Conservation (phyloP, 306 rosid species). For the Spatholobus suberectus region DNA sequence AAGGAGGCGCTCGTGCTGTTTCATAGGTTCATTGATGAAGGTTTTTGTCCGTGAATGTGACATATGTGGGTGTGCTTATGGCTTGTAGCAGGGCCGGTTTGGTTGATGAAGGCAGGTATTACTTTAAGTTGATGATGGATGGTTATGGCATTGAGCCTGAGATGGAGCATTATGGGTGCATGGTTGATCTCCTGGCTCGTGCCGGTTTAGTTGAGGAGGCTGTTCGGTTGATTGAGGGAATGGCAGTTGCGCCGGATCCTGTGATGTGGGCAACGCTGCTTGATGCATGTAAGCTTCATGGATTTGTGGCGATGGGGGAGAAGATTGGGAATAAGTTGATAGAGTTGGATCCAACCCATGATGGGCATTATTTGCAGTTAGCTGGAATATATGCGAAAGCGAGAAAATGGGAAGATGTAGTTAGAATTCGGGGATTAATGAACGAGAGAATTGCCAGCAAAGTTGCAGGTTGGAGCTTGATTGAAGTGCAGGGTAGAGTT, state of each 20-base stretch:
- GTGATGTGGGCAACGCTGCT: constrained; percentile 80
- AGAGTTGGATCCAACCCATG: constrained; percentile 72
- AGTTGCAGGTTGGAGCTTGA: constrained; percentile 84
- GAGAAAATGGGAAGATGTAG: constrained; percentile 84
- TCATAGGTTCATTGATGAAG: constrained; percentile 55
- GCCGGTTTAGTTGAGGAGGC: constrained; percentile 75
- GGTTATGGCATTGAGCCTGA: constrained; percentile 63
- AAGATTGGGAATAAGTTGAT: constrained; percentile 73
- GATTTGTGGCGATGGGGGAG: constrained; percentile 69
- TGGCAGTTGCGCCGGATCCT: constrained; percentile 65
- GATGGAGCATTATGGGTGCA: constrained; percentile 92
- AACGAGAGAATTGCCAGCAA: constrained; percentile 50
- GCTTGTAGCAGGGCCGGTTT: constrained; percentile 82
- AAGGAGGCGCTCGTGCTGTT: constrained; percentile 65
- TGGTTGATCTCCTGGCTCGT: constrained; percentile 82
- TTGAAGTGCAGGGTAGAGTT: constrained; percentile 72
- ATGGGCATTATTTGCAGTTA: constrained; percentile 84
- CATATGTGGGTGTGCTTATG: constrained; percentile 74
- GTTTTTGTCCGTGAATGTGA: constrained; percentile 66
- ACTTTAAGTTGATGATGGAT: constrained; percentile 66
- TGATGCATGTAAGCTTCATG: constrained; percentile 76
- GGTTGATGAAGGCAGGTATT: constrained; percentile 63
- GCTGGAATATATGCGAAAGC: constrained; percentile 73
- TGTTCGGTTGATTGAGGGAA: constrained; percentile 53
- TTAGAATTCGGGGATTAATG: constrained; percentile 73